Percentiles rank a stretch among this genome's conserved stretches.
Conservation (phyloP, 352 stramenopile genomes). For the Albugo candida region DNA sequence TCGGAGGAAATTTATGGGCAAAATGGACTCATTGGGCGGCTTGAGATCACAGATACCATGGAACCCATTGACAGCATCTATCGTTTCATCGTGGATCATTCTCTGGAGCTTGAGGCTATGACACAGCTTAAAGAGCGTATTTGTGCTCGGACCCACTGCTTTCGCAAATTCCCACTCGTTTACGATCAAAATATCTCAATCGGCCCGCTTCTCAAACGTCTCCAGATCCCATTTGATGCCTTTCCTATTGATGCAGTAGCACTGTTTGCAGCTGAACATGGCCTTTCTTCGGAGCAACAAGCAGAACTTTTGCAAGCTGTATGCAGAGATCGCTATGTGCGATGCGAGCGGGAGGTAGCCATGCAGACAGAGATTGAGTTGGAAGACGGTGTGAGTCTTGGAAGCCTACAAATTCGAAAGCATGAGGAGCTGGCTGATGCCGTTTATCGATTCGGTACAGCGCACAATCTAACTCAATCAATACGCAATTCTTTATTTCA, state of each 20-base stretch:
- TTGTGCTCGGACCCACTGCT: conserved; percentile 18
- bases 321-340: no score
- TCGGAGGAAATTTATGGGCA: conserved; percentile 18
- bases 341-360: no score
- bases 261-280: no score
- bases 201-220: no score
- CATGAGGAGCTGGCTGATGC: conserved; percentile 54
- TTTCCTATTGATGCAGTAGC: no score
- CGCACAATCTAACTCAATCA: conserved; percentile 26
- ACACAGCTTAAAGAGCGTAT: conserved; percentile 20
- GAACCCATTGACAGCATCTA: conserved; percentile 56
- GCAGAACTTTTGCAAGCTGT: no score
- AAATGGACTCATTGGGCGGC: conserved; percentile 14
- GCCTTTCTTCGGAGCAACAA: no score
- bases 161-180: conserved; percentile 20
- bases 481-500: conserved; percentile 28
- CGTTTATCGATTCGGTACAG: conserved; percentile 27
- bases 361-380: conserved; percentile 1
- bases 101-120: conserved; percentile 13
- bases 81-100: conserved; percentile 34
- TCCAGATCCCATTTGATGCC: no score
- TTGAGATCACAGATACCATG: conserved; percentile 43
- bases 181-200: conserved; percentile 23
- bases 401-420: conserved; percentile 20
- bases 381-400: conserved; percentile 10